phyloP scores from a whole-genome alignment of 441 rosid genomes.

The Biscutella laevigata region DNA sequence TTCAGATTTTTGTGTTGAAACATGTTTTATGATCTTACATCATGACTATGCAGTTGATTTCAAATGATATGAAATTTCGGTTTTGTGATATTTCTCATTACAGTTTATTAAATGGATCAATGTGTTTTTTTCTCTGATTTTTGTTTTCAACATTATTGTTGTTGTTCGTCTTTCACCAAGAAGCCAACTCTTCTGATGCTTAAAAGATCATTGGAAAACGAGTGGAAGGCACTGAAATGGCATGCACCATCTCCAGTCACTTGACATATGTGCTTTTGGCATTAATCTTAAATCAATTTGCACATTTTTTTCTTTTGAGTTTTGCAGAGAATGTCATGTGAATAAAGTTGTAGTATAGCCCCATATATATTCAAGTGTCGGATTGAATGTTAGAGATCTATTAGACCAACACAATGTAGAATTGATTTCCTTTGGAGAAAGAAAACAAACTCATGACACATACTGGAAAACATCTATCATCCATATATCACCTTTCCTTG shows the following conservation, averaged over 20 bases:
- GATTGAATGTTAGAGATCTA: too few relatives aligned
- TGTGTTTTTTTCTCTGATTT: slow-evolving; percentile 21
- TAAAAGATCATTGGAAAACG: slow-evolving; percentile 83
- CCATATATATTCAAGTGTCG: too few relatives aligned
- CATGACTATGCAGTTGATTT: slow-evolving; percentile 51
- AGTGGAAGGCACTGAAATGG: slow-evolving; percentile 90
- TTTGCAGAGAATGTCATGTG: too few relatives aligned
- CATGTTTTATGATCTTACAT: slow-evolving; percentile 37
- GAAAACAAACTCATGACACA: too few relatives aligned
- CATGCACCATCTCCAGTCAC: slow-evolving; percentile 31
- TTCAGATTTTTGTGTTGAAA: slow-evolving; percentile 87
- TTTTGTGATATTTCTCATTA: slow-evolving; percentile 88
- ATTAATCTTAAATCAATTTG: too few relatives aligned
- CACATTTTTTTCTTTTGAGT: too few relatives aligned
- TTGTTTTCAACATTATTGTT: not conserved
- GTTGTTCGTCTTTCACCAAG: slow-evolving; percentile 5
- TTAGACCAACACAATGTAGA: too few relatives aligned
- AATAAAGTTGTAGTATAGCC: too few relatives aligned
- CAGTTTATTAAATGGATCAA: slow-evolving; percentile 87
- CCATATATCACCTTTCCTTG: not conserved
- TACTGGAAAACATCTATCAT: too few relatives aligned
- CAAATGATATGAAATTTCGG: slow-evolving; percentile 95
- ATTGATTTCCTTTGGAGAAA: too few relatives aligned
- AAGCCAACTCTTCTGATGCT: not conserved
- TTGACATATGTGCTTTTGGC: not conserved